Percentiles rank a stretch among this genome's conserved stretches.
Conservation (phyloP, 129 eudicot genomes). For the Pittosporum tobira region DNA sequence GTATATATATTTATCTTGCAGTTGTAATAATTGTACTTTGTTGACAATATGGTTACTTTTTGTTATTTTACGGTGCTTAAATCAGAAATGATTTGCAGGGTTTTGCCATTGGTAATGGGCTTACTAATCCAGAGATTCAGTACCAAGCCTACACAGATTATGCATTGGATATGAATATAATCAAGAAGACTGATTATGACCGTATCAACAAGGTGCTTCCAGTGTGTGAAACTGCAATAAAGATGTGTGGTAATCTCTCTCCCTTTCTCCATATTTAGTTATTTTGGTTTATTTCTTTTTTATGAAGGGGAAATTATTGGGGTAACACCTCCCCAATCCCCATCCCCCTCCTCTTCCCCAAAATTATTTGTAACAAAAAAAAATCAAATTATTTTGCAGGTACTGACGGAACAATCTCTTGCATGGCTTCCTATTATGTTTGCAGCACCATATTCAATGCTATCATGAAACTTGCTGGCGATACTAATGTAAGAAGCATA, state of each 20-base stretch:
- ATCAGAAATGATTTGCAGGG: constrained; percentile 45
- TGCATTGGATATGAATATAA: constrained; percentile 72
- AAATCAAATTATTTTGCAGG: constrained; percentile 45
- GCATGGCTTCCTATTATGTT: constrained; percentile 74
- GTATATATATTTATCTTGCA: constrained; percentile 20
- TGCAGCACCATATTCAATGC: constrained; percentile 71
- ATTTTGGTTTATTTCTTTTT: background rate
- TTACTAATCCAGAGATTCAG: constrained; percentile 83
- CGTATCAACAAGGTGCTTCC: constrained; percentile 68
- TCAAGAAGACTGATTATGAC: constrained; percentile 52
- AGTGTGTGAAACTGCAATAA: constrained; percentile 69
- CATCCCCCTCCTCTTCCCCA: too few species aligned
- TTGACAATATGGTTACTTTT: background rate
- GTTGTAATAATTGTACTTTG: background rate
- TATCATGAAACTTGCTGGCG: constrained; percentile 53
- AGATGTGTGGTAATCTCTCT: constrained; percentile 65
- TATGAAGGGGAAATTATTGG: background rate
- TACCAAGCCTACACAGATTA: constrained; percentile 87
- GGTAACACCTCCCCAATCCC: background rate
- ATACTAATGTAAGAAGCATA: constrained; percentile 50
- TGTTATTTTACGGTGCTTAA: constrained; percentile 6
- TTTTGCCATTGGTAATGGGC: constrained; percentile 97
- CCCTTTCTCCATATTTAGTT: background rate
- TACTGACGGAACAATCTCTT: constrained; percentile 73
- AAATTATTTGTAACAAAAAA: too few species aligned